Conservation (phyloP, 495 filamentous ascomycete genomes). For the Thozetella sp. region DNA sequence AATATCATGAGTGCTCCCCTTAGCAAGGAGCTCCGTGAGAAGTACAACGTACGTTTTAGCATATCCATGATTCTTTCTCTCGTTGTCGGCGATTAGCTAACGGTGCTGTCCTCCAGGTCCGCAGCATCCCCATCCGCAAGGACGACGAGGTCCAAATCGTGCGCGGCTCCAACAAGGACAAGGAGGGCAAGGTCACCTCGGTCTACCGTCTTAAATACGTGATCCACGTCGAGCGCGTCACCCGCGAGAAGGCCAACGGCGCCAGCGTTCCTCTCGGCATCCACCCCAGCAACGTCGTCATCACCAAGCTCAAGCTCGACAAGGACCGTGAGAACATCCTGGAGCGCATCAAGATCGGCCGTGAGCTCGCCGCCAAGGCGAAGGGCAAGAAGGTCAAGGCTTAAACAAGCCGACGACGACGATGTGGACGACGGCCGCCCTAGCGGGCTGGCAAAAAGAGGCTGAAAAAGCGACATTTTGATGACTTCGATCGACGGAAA, state of each 20-base stretch:
- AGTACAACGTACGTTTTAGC: slow-evolving; percentile 86
- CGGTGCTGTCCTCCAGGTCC: slow-evolving; percentile 60
- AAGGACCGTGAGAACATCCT: slow-evolving; percentile 97
- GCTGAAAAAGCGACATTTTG: slow-evolving; percentile 2
- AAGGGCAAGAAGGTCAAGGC: slow-evolving; percentile 37
- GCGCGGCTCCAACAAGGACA: slow-evolving; percentile 90
- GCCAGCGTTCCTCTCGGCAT: slow-evolving; percentile 88
- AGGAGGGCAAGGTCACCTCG: slow-evolving; percentile 90
- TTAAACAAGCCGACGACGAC: slow-evolving; percentile 11
- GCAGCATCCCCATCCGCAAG: slow-evolving; percentile 95
- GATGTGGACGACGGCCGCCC: background rate
- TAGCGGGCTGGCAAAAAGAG: background rate
- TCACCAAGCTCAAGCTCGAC: slow-evolving; percentile 97
- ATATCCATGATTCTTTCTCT: slow-evolving; percentile 6
- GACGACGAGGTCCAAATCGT: slow-evolving; percentile 93
- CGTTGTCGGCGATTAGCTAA: slow-evolving; percentile 8
- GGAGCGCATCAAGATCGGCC: slow-evolving; percentile 77
- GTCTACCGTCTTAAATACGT: slow-evolving; percentile 98
- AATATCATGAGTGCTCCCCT: slow-evolving; percentile 93
- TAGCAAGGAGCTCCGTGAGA: slow-evolving; percentile 92
- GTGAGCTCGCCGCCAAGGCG: slow-evolving; percentile 65
- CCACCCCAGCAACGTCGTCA: slow-evolving; percentile 88
- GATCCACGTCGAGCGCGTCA: slow-evolving; percentile 90
- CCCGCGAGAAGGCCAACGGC: slow-evolving; percentile 92
- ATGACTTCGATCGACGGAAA: slow-evolving; percentile 3